Conservation (phyloP, 2,329 filamentous ascomycete species). For the Incumbomyces delicatus region DNA sequence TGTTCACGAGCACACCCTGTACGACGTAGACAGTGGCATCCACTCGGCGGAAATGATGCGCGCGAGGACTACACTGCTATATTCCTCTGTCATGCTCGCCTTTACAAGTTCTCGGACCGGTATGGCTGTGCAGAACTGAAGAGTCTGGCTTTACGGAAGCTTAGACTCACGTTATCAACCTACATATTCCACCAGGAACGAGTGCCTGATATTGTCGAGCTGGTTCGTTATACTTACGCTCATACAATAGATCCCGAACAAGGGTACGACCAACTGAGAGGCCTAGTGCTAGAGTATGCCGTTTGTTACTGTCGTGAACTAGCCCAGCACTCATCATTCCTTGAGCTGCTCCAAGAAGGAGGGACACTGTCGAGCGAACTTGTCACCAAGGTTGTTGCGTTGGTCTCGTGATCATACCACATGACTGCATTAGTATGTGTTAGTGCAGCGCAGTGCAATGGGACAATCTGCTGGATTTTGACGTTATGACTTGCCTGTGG, state of each 20-base stretch:
- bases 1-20: background rate
- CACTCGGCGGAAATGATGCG: slow-evolving; percentile 8
- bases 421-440: no score
- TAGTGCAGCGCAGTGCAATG: no score
- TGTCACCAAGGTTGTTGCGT: background rate
- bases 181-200: slow-evolving; percentile 24
- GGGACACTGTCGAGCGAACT: slow-evolving; percentile 4
- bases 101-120: slow-evolving; percentile 34
- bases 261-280: slow-evolving; percentile 14
- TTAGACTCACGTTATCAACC: slow-evolving; percentile 24
- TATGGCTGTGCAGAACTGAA: slow-evolving; percentile 29
- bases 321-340: slow-evolving; percentile 10
- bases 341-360: slow-evolving; percentile 14
- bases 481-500: no score
- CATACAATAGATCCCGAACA: slow-evolving; percentile 21
- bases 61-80: slow-evolving; percentile 25
- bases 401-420: background rate
- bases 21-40: slow-evolving; percentile 9
- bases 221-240: slow-evolving; percentile 28
- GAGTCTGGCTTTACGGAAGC: slow-evolving; percentile 25
- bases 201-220: slow-evolving; percentile 22
- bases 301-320: slow-evolving; percentile 16
- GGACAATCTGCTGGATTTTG: no score
- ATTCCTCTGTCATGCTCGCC: slow-evolving; percentile 29
- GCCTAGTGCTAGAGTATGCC: slow-evolving; percentile 19